Conservation (phyloP, 176 grass and related monocot genomes). For the Oryza meyeriana region DNA sequence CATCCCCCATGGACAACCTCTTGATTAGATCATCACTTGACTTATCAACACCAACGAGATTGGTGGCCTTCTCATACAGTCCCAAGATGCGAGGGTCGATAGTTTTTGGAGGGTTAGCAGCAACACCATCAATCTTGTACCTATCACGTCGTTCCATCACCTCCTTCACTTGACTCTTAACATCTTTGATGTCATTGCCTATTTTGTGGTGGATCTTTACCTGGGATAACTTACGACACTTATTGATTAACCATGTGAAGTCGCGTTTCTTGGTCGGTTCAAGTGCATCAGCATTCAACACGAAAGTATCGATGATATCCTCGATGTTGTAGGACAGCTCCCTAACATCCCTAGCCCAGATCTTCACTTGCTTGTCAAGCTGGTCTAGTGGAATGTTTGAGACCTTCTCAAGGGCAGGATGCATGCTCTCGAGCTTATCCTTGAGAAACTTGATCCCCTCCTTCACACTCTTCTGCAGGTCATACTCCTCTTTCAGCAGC, state of each 20-base stretch:
- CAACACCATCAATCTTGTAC: neutral
- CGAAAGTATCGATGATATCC: neutral
- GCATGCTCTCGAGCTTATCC: neutral
- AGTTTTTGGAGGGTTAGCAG: neutral
- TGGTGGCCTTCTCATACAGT: neutral
- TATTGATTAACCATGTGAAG: neutral
- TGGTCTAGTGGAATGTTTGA: neutral
- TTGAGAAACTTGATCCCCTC: neutral
- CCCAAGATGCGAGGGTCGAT: neutral
- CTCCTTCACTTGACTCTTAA: neutral
- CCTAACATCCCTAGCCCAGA: neutral
- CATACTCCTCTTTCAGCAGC: neutral
- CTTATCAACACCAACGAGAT: neutral
- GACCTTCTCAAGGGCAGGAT: neutral
- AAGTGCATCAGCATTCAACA: neutral
- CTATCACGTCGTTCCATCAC: neutral
- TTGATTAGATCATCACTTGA: neutral
- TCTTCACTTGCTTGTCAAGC: neutral
- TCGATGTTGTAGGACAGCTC: slow-evolving; percentile 18
- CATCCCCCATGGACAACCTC: neutral
- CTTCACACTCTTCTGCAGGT: neutral
- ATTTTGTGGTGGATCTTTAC: neutral
- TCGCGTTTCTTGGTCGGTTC: neutral
- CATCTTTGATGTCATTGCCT: neutral
- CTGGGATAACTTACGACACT: neutral